These are phyloP conservation scores for Gelatoporia subvermispora DNA, from an alignment of 768 basidiomycete genomes.

Conservation along the genomic window DNA sequence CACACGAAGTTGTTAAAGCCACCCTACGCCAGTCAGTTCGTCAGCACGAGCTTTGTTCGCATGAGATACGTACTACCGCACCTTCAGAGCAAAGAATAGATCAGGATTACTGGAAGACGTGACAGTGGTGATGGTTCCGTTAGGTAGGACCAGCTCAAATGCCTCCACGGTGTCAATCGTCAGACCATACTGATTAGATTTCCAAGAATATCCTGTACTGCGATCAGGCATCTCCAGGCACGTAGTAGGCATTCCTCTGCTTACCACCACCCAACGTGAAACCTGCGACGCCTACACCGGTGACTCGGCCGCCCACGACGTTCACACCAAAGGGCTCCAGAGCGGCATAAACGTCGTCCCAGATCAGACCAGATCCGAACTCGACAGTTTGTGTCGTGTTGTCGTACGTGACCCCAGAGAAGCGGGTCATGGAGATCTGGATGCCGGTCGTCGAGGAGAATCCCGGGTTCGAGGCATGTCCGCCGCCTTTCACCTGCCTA, in stretches of 20 bases:
- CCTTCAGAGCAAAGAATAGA: constrained; percentile 41
- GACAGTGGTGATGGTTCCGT: constrained; percentile 37
- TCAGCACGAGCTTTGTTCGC: not conserved
- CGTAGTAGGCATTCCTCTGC: not conserved
- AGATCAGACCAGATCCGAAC: constrained; percentile 42
- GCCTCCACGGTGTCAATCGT: constrained; percentile 49
- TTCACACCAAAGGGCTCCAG: constrained; percentile 38
- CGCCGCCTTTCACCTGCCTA: constrained; percentile 30
- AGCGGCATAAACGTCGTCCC: constrained; percentile 62
- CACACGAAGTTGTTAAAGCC: constrained; percentile 56
- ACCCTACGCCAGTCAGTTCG: constrained; percentile 33
- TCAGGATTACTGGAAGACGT: constrained; percentile 30
- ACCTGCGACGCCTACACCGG: constrained; percentile 36
- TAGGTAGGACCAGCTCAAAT: constrained; percentile 54
- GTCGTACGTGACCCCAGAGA: constrained; percentile 23
- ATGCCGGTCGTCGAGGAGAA: constrained; percentile 33
- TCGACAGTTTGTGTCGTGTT: constrained; percentile 14
- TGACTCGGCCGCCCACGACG: constrained; percentile 55
- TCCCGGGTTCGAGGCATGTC: constrained; percentile 28
- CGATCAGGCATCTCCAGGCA: not conserved
- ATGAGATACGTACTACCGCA: constrained; percentile 10
- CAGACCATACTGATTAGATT: constrained; percentile 57
- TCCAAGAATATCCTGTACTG: constrained; percentile 54
- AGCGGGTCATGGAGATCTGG: constrained; percentile 29
- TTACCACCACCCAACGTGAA: constrained; percentile 49